Percentiles rank a stretch among this genome's conserved stretches.
phyloP scores from a whole-genome alignment of 2,329 filamentous ascomycete species.

The Teratosphaeriaceae sp. region DNA sequence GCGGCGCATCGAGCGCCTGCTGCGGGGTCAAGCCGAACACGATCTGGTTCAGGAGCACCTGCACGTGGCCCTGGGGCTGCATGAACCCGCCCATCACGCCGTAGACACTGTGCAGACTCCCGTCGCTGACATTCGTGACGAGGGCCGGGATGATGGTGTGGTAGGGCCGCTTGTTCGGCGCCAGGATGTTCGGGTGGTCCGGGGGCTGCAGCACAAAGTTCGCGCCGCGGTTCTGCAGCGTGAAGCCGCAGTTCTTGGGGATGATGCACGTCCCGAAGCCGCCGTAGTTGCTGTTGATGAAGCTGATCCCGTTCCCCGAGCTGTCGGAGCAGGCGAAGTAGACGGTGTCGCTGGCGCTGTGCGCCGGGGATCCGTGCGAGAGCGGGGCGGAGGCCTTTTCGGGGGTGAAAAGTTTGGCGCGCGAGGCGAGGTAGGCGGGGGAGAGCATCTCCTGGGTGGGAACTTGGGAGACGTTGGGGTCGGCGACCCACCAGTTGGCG shows the following conservation, averaged over 20 bases:
- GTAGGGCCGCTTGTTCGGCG: constrained; percentile 81
- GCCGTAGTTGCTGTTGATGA: constrained; percentile 93
- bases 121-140: constrained; percentile 69
- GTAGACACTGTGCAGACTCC: constrained; percentile 74
- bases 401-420: constrained; percentile 56
- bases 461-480: constrained; percentile 66
- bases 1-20: constrained; percentile 79
- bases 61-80: constrained; percentile 95
- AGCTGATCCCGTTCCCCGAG: constrained; percentile 83
- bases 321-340: constrained; percentile 83
- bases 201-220: constrained; percentile 66
- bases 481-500: constrained; percentile 81
- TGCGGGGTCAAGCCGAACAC: constrained; percentile 78
- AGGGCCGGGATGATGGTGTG: constrained; percentile 96
- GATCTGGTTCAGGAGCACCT: constrained; percentile 84
- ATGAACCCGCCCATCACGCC: constrained; percentile 99
- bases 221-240: constrained; percentile 84
- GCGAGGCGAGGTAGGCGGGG: constrained; percentile 65
- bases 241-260: constrained; percentile 80
- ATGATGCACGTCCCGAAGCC: constrained; percentile 86
- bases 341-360: constrained; percentile 84
- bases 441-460: constrained; percentile 65
- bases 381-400: constrained; percentile 47
- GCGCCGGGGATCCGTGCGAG: constrained; percentile 73
- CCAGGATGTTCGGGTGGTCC: constrained; percentile 72